A percentile compares a stretch with the other conserved stretches of the same genome.
phyloP scores from a whole-genome alignment of 140 eudicot genomes.

The Stevia rebaudiana region DNA sequence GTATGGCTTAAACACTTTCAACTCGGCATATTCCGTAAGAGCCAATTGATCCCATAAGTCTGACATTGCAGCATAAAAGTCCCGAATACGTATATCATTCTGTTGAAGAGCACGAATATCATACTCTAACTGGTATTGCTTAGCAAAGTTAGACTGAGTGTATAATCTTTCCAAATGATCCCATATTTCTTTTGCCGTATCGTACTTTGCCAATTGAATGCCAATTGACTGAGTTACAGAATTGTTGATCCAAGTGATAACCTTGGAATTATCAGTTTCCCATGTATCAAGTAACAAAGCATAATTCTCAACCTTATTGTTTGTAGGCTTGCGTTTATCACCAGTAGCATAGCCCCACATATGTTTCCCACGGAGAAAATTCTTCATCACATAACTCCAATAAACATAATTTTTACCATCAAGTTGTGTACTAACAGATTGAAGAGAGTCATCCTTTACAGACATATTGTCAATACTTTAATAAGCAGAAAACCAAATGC shows the following conservation, averaged over 20 bases:
- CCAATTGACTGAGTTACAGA: neutral
- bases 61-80: neutral
- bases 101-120: neutral
- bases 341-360: neutral
- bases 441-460: neutral
- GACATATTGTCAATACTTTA: too few species aligned
- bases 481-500: too few species aligned
- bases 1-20: neutral
- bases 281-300: neutral
- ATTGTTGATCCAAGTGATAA: neutral
- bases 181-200: neutral
- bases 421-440: neutral
- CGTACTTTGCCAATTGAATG: neutral
- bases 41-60: neutral
- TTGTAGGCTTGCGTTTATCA: neutral
- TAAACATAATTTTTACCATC: neutral
- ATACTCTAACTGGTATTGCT: neutral
- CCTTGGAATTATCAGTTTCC: neutral
- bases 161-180: neutral
- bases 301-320: neutral
- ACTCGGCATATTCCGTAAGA: neutral
- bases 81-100: neutral
- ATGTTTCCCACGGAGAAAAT: neutral
- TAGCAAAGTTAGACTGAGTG: neutral
- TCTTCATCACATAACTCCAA: neutral